phyloP scores from a whole-genome alignment of 495 filamentous ascomycete species.

The Penicillium malachiteum region DNA sequence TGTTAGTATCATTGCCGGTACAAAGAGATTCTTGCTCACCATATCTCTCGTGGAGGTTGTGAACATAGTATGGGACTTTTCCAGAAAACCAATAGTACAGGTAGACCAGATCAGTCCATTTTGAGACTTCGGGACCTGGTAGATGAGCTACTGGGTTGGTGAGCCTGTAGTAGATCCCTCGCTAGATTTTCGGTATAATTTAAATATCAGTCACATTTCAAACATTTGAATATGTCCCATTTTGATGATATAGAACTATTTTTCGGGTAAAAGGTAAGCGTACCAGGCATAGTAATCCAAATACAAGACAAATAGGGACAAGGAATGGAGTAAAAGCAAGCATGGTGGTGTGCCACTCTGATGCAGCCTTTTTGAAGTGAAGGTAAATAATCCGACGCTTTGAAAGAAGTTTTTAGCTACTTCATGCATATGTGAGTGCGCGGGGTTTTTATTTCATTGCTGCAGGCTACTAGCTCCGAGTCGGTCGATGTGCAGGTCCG shows the following conservation, averaged over 20 bases:
- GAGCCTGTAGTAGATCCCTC: slow-evolving; percentile 6
- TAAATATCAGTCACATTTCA: background rate
- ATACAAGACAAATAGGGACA: background rate
- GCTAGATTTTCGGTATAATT: slow-evolving; percentile 1
- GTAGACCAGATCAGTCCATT: slow-evolving; percentile 33
- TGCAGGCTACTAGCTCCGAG: too few species aligned
- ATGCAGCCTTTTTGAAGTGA: too few species aligned
- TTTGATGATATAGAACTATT: background rate
- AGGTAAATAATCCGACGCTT: too few species aligned
- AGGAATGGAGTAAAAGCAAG: background rate
- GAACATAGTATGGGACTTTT: slow-evolving; percentile 33
- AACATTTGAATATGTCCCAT: background rate
- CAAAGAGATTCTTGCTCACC: slow-evolving; percentile 20
- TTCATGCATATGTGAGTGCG: too few species aligned
- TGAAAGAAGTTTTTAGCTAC: too few species aligned
- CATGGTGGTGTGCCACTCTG: background rate
- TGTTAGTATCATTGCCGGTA: background rate
- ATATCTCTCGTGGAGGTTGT: slow-evolving; percentile 44
- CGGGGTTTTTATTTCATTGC: too few species aligned
- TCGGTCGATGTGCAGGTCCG: too few species aligned
- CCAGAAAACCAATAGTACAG: slow-evolving; percentile 36
- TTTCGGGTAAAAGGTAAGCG: background rate
- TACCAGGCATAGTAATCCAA: background rate
- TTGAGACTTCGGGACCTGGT: slow-evolving; percentile 29
- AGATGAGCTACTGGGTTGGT: slow-evolving; percentile 17